Percentiles rank a stretch among this genome's conserved stretches.
phyloP scores from a whole-genome alignment of 2,329 filamentous ascomycete species.

The Corynespora cassiicola region DNA sequence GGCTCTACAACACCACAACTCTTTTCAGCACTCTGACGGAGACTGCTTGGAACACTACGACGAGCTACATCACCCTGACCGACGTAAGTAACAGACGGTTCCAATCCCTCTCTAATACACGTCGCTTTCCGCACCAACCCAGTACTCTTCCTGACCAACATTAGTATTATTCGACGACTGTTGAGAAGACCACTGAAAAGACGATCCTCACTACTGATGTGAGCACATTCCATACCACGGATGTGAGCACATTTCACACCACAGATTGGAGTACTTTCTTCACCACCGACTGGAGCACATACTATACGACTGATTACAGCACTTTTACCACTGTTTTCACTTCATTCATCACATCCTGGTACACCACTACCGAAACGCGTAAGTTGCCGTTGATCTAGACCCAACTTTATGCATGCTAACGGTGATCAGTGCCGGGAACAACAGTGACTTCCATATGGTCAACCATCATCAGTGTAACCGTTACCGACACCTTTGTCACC shows the following conservation, averaged over 20 bases:
- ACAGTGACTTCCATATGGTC: slow-evolving; percentile 20
- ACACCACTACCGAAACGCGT: slow-evolving; percentile 10
- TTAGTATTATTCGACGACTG: no score
- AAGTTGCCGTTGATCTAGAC: slow-evolving; percentile 3
- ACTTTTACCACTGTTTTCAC: slow-evolving; percentile 24
- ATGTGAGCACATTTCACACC: slow-evolving; percentile 14
- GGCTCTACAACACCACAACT: slow-evolving; percentile 14
- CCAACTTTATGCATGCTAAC: slow-evolving; percentile 3
- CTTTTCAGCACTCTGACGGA: slow-evolving; percentile 6
- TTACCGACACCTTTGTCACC: no score
- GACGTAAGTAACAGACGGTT: no score
- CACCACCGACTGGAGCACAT: slow-evolving; percentile 20
- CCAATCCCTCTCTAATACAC: no score
- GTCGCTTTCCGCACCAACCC: slow-evolving; percentile 11
- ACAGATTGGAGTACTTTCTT: slow-evolving; percentile 12
- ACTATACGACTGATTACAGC: slow-evolving; percentile 7
- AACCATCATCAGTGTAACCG: no score
- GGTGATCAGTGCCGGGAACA: slow-evolving; percentile 5
- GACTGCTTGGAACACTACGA: slow-evolving; percentile 8
- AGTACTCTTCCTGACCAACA: slow-evolving; percentile 5
- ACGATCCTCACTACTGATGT: slow-evolving; percentile 20
- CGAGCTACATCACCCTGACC: neutral
- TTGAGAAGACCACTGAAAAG: slow-evolving; percentile 1
- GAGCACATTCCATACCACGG: slow-evolving; percentile 16
- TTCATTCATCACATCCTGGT: slow-evolving; percentile 24